Base-by-base conservation (phyloP, 441 rosid genomes). In the Populus hybrid region DNA sequence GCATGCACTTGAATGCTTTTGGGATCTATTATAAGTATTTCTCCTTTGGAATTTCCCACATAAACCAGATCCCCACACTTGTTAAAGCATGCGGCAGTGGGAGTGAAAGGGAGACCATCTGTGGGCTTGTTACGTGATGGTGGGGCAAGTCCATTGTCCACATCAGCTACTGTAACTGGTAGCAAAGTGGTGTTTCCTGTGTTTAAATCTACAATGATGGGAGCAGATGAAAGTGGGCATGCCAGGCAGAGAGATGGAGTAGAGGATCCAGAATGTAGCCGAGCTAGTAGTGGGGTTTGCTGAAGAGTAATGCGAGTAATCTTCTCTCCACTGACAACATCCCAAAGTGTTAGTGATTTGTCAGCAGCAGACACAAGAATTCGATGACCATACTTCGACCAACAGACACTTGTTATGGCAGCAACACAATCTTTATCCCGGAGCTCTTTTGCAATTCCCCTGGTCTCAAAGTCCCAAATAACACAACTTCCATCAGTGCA, bases 391-490 rank as follows among this genome's bases (percentile, higher is more conserved):
- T 84, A 90, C 74, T 90, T 96, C 18, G 99, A 96, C 99, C 99
- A 96, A 66, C 93, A 94, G 36, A 96, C 89, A 53, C 99, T 94
- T 61, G 99, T 96, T 63, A 96, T 88, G 1, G 99, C 93, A 81
- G 97, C 92, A 77, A 78, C 76, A 76, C 89, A 92, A 9, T 90
- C 94, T 53, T 77, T 84, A 86, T 94, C 97, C 33, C 89, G 90
- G 71, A 96, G 93, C 91, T 91, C 99, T 74, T 91, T 96, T 14
- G 98, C 93, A 45, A 96, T 88, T 31, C 97, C 97, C 73, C 98
- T 87, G 38, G 99, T 96, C 88, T 96, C 98, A 79, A 96, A 96
- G 83, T 96, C 99, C 97, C 98, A 96, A 74, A 96, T 94, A 7
- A 96, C 84, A 74, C 97, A 93, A 72, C 92, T 88, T 24, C 98